Percentiles rank a stretch among this genome's conserved stretches.
phyloP scores from a whole-genome alignment of 176 grass and related monocot genomes.

The Paspalum notatum region DNA sequence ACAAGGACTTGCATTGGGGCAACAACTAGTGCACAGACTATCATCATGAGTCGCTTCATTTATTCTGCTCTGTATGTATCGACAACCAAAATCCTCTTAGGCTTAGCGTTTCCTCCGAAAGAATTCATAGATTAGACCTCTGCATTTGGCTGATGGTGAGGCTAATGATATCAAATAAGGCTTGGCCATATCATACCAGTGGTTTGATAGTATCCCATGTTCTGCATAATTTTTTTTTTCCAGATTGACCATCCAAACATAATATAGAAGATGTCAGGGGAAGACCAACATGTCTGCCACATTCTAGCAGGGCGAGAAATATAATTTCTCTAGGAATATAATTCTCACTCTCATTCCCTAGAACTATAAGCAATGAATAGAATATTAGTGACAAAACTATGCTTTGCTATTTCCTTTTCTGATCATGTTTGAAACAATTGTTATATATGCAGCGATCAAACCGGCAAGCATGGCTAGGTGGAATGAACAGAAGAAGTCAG shows the following conservation, averaged over 20 bases:
- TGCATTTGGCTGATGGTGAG: background rate
- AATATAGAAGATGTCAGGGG: slow-evolving; percentile 26
- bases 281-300: slow-evolving; percentile 1
- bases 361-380: slow-evolving; percentile 3
- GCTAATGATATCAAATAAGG: slow-evolving; percentile 29
- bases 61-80: slow-evolving; percentile 5
- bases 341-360: slow-evolving; percentile 14
- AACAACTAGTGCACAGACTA: slow-evolving; percentile 28
- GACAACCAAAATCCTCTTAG: background rate
- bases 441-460: slow-evolving; percentile 42
- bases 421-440: slow-evolving; percentile 36
- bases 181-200: background rate
- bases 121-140: background rate
- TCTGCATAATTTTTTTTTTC: background rate
- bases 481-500: slow-evolving; percentile 38
- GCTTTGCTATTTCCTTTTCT: background rate
- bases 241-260: slow-evolving; percentile 17
- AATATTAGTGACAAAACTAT: slow-evolving; percentile 25
- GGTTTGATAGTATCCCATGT: background rate
- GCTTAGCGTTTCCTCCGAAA: background rate
- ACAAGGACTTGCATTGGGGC: slow-evolving; percentile 38
- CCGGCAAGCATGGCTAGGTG: slow-evolving; percentile 15
- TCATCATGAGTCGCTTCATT: slow-evolving; percentile 34
- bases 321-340: slow-evolving; percentile 8
- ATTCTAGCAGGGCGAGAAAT: background rate